Evolutionary conservation across 352 stramenopile genomes (phyloP).

Genomic region (Globisporangium uncinulatum): DNA sequence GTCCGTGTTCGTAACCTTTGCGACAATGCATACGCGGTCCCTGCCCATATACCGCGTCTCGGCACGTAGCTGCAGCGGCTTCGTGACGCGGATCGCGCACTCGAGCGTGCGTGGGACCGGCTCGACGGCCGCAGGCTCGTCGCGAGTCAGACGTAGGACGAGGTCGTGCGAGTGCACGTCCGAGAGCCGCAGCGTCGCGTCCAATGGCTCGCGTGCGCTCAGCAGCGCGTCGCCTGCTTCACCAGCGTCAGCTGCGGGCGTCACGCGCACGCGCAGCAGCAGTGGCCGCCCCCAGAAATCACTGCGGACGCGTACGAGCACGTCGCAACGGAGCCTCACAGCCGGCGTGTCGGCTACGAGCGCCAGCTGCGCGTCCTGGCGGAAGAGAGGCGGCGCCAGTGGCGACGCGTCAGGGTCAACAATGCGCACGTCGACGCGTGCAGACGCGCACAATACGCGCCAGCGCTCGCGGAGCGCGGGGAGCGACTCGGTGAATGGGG

Average conservation of each 20-base stretch:
- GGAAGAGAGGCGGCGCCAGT: constrained; percentile 35
- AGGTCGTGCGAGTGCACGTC: constrained; percentile 30
- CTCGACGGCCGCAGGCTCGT: constrained; percentile 33
- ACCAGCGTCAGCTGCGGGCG: constrained; percentile 18
- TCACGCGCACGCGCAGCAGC: constrained; percentile 45
- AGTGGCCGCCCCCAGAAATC: constrained; percentile 57
- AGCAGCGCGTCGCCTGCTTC: background rate
- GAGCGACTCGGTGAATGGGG: background rate
- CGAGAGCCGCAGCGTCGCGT: constrained; percentile 17
- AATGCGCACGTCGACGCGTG: constrained; percentile 46
- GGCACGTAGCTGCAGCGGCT: constrained; percentile 2
- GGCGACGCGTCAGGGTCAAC: constrained; percentile 16
- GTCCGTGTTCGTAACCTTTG: constrained; percentile 43
- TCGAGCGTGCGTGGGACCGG: constrained; percentile 40
- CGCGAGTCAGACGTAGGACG: constrained; percentile 39
- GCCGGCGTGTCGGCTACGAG: constrained; percentile 15
- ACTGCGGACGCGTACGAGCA: constrained; percentile 53
- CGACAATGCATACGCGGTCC: constrained; percentile 40
- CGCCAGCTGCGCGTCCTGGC: constrained; percentile 49
- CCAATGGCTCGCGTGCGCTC: background rate
- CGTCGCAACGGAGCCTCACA: constrained; percentile 29
- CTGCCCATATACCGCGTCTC: constrained; percentile 37
- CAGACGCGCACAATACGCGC: constrained; percentile 35
- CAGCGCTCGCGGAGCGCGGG: constrained; percentile 26
- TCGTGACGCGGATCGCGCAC: constrained; percentile 24